Evolutionary conservation across 306 rosid genomes (phyloP), one percentile per base, ranked within the genome.

Genomic region (Gillenia trifoliata): DNA sequence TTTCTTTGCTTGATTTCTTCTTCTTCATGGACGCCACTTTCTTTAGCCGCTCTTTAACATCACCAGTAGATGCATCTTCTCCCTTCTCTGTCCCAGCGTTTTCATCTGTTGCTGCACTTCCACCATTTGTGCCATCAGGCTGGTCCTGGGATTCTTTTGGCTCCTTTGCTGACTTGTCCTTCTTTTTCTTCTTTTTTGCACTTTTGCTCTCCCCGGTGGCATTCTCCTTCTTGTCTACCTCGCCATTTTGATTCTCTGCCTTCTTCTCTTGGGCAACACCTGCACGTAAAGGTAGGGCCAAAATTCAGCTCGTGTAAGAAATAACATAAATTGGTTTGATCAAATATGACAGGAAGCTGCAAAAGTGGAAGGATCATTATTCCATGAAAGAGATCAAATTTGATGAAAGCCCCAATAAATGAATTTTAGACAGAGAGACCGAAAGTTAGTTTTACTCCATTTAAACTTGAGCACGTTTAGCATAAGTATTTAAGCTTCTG

Each of bases 1-100:
- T 85, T 80, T 90, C 91, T 77, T 85, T 90, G 83, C 83, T 90
- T 22, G 92, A 90, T 57, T 88, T 90, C 67, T 88, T 90, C 87
- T 90, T 90, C 85, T 88, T 90, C 82, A 85, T 68, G 13, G 92
- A 88, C 31, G 89, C 82, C 66, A 88, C 77, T 76, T 90, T 90
- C 87, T 90, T 90, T 22, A 90, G 88, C 78, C 91, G 81, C 82
- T 90, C 96, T 81, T 86, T 90, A n/a, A 90, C 88, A 81, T 88
- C 96, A 62, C 79, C 25, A 2, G 83, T 43, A 38, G 92, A 73
- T 22, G 57, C 8, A 78, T 88, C 90, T 72, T 88, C 92, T 26
- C 68, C 79, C 78, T 87, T 84, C 69, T 81, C 96, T 11, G 77
- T 17, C 52, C 78, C 88, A 54, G 78, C 74, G 28, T 78, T 60